These are phyloP conservation scores for Amanita subjunquillea DNA, from an alignment of 768 basidiomycete genomes.

Conservation along the genomic window DNA sequence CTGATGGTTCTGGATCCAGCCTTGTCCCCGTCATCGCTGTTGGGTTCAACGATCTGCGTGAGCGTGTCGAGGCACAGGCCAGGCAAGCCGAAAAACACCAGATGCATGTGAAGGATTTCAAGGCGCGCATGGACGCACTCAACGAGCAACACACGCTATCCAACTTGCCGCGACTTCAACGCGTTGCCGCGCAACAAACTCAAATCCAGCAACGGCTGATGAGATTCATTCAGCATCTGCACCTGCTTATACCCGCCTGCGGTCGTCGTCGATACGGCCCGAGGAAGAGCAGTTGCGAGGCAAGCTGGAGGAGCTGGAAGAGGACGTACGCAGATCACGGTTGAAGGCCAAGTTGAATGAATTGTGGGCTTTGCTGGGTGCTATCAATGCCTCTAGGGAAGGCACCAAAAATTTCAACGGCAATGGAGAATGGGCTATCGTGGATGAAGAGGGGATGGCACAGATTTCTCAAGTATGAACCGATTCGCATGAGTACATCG, in stretches of 20 bases:
- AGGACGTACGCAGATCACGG: constrained; percentile 56
- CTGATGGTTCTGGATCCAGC: constrained; percentile 22
- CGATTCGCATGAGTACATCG: not conserved
- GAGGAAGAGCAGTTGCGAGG: constrained; percentile 74
- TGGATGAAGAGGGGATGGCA: constrained; percentile 74
- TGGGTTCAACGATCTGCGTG: constrained; percentile 75
- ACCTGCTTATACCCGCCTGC: constrained; percentile 71
- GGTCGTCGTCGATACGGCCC: constrained; percentile 63
- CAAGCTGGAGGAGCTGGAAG: constrained; percentile 63
- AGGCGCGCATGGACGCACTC: constrained; percentile 50
- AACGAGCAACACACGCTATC: constrained; percentile 53
- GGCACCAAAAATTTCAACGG: constrained; percentile 28
- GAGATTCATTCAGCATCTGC: constrained; percentile 62
- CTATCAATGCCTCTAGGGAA: constrained; percentile 54
- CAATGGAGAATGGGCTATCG: constrained; percentile 65
- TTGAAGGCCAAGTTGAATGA: constrained; percentile 71
- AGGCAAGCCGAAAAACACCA: constrained; percentile 57
- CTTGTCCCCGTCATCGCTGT: constrained; percentile 72
- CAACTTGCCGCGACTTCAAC: constrained; percentile 57
- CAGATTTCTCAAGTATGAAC: constrained; percentile 60
- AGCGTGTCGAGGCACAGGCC: constrained; percentile 68
- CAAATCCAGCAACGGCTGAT: constrained; percentile 66
- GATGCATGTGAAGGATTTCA: constrained; percentile 63
- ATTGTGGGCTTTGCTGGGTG: constrained; percentile 77
- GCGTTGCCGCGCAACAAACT: constrained; percentile 51